Evolutionary conservation across 2,329 filamentous ascomycete species (phyloP).

Genomic region (Juglanconis oblonga): DNA sequence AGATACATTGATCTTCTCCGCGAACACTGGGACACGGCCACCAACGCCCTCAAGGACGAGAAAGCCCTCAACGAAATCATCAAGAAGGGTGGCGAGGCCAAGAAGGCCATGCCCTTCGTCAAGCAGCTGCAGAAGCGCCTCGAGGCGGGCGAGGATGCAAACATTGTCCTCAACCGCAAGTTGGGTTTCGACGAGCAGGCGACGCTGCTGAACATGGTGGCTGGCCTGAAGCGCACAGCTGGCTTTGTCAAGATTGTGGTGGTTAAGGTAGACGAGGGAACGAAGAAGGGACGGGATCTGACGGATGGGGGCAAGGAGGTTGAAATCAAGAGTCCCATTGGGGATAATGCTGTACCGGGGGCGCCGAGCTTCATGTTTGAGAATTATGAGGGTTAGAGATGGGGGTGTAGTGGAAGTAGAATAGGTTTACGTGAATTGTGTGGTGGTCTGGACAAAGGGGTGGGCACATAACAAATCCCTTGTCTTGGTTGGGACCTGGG

Average conservation of each 20-base stretch:
- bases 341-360: constrained; percentile 77
- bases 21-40: constrained; percentile 62
- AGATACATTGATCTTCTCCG: constrained; percentile 81
- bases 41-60: constrained; percentile 64
- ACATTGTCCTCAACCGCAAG: constrained; percentile 76
- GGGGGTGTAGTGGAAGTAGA: background rate
- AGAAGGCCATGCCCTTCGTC: constrained; percentile 97
- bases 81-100: constrained; percentile 82
- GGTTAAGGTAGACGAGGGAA: constrained; percentile 67
- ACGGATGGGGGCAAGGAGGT: constrained; percentile 50
- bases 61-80: constrained; percentile 77
- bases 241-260: constrained; percentile 65
- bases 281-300: constrained; percentile 60
- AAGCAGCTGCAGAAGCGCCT: constrained; percentile 83
- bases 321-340: constrained; percentile 55
- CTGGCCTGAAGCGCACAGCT: constrained; percentile 71
- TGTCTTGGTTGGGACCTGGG: too few species aligned
- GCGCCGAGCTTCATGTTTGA: constrained; percentile 80
- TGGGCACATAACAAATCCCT: too few species aligned
- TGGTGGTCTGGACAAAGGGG: too few species aligned
- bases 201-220: constrained; percentile 74
- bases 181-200: constrained; percentile 81
- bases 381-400: constrained; percentile 58
- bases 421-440: background rate
- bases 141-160: constrained; percentile 63